Percentiles rank a stretch among this genome's conserved stretches.
phyloP scores from a whole-genome alignment of 345 rosid genomes.

The Bretschneidera sinensis region DNA sequence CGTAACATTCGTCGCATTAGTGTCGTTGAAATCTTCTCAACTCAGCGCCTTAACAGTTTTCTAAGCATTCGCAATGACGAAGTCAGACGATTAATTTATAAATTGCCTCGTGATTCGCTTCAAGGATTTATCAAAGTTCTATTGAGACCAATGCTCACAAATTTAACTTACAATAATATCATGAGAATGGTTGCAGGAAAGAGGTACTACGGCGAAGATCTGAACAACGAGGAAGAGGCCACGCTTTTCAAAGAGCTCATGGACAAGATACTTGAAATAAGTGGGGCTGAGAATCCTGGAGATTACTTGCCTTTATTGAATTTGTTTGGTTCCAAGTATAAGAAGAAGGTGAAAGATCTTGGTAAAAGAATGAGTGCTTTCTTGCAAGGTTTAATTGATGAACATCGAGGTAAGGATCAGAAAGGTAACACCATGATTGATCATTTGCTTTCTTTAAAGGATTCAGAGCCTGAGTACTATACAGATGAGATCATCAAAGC shows the following conservation, averaged over 20 bases:
- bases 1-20: conserved; percentile 50
- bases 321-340: conserved; percentile 23
- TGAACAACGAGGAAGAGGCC: too few relatives aligned
- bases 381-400: conserved; percentile 40
- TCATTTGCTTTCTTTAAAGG: conserved; percentile 42
- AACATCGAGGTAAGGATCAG: conserved; percentile 24
- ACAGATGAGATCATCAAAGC: conserved; percentile 52
- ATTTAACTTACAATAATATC: too few relatives aligned
- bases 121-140: too few relatives aligned
- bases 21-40: conserved; percentile 35
- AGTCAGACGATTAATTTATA: too few relatives aligned
- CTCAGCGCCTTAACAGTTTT: conserved; percentile 27
- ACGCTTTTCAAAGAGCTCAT: too few relatives aligned
- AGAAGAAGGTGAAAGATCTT: conserved; percentile 21
- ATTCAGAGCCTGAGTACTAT: conserved; percentile 38
- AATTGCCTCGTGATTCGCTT: too few relatives aligned
- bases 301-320: conserved; percentile 30
- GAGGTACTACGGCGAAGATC: too few relatives aligned
- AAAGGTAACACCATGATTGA: conserved; percentile 33
- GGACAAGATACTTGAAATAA: too few relatives aligned
- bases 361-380: conserved; percentile 28
- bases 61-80: conserved; percentile 31
- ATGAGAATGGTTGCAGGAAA: too few relatives aligned
- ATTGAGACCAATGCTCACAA: too few relatives aligned
- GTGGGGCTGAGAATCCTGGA: too few relatives aligned